A percentile compares a stretch with the other conserved stretches of the same genome.
Evolutionary conservation across 2,329 filamentous ascomycete species (phyloP).

Genomic region (Aciculosporium take): DNA sequence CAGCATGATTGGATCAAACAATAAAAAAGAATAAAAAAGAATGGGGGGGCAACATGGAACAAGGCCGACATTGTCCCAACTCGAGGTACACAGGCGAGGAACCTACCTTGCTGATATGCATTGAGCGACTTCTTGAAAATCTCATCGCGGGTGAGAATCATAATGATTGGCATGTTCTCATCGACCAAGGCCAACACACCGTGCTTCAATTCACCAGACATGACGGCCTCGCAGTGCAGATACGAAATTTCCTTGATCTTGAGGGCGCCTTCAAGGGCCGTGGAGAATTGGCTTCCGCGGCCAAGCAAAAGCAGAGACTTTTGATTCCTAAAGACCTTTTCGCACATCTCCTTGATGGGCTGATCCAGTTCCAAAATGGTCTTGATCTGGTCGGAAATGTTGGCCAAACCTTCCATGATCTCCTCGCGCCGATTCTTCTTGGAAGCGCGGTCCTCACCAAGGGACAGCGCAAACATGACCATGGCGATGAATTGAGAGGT

Average conservation of each 20-base stretch:
- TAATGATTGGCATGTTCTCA: conserved; percentile 97
- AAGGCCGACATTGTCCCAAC: no score
- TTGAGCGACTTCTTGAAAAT: conserved; percentile 99
- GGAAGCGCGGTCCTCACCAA: conserved; percentile 91
- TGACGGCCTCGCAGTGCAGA: conserved; percentile 97
- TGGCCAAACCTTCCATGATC: conserved; percentile 85
- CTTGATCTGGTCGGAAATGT: conserved; percentile 83
- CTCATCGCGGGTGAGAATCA: conserved; percentile 93
- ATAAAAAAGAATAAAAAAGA: background rate
- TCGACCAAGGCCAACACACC: conserved; percentile 94
- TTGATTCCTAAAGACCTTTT: conserved; percentile 88
- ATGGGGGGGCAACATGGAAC: background rate
- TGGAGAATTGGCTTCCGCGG: conserved; percentile 91
- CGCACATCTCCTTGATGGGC: conserved; percentile 86
- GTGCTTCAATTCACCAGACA: conserved; percentile 99
- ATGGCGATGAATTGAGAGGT: conserved; percentile 99
- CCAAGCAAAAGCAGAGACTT: conserved; percentile 90
- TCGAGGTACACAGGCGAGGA: no score
- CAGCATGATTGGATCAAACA: conserved; percentile 7
- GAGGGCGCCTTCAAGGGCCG: conserved; percentile 88
- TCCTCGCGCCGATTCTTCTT: conserved; percentile 85
- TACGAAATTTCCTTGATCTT: conserved; percentile 99
- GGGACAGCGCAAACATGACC: conserved; percentile 97
- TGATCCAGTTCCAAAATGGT: conserved; percentile 82
- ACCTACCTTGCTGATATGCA: conserved; percentile 87